A percentile compares a stretch with the other conserved stretches of the same genome.
Conservation (phyloP, 805 yeast genomes). For the Nakazawaea wickerhamii region DNA sequence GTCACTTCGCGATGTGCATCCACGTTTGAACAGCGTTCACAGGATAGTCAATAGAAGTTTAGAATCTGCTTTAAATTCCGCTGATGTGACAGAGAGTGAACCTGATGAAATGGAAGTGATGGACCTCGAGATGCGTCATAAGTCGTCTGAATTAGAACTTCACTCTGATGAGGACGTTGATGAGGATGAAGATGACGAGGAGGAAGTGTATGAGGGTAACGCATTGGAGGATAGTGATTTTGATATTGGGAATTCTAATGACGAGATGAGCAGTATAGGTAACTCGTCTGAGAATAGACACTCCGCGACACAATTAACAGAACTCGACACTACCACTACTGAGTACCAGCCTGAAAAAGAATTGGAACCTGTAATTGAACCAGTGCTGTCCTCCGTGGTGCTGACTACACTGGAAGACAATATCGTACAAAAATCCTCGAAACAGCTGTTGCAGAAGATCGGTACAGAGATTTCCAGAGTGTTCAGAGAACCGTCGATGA, state of each 20-base stretch:
- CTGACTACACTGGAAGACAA: slow-evolving; percentile 16
- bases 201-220: slow-evolving; percentile 6
- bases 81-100: slow-evolving; percentile 14
- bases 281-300: slow-evolving; percentile 1
- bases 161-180: slow-evolving; percentile 1
- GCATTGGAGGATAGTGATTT: slow-evolving; percentile 10
- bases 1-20: background rate
- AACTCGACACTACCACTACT: slow-evolving; percentile 1
- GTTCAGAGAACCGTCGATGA: slow-evolving; percentile 6
- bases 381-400: background rate
- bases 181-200: background rate
- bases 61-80: slow-evolving; percentile 12
- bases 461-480: slow-evolving; percentile 1
- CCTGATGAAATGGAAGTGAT: slow-evolving; percentile 1
- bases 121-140: slow-evolving; percentile 14
- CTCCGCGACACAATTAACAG: slow-evolving; percentile 15
- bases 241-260: slow-evolving; percentile 8
- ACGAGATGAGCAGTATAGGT: slow-evolving; percentile 1
- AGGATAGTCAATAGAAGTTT: background rate
- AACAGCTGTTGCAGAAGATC: slow-evolving; percentile 14
- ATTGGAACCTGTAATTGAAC: background rate
- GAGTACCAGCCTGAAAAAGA: background rate
- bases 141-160: slow-evolving; percentile 10
- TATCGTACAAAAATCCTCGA: slow-evolving; percentile 17
- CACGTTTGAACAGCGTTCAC: background rate